Evolutionary conservation across 306 rosid species (phyloP), one percentile per base, ranked within the genome.

Genomic region (Carpinus viminea): DNA sequence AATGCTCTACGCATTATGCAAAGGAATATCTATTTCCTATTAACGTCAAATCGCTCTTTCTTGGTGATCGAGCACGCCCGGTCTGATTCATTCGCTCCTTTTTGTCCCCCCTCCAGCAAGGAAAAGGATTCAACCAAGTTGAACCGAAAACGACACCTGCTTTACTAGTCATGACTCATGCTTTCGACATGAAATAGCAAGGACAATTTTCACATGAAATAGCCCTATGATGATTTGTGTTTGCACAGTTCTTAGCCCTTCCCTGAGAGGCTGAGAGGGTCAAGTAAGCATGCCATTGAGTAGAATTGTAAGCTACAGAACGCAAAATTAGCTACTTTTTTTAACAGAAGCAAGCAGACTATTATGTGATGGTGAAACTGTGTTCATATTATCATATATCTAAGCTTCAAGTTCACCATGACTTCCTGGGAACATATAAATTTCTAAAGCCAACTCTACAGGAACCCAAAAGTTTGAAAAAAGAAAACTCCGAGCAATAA

Each of bases 391-490:
- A 41, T 41, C 45, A 55, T 60, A 48, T 79, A 17, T 80, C 68
- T 84, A 20, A 77, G 84, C 84, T 84, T 83, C 75, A 52, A 78
- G 68, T 79, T 84, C 87, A 78, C 73, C 76, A 61, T 81, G 83
- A 75, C 82, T 84, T 75, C 74, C 85, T 82, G 79, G 79, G 83
- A 90, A 82, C 88, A 81, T 78, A 92, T 83, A 86, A 81, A 75
- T 83, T 81, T 82, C 91, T 86, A 85, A 81, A 73, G 83, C 89
- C 86, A 86, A 83, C 89, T 83, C 95, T 90, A 91, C 89, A 87
- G 74, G 51, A 85, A 86, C 79, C 82, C 77, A 83, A 82, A 85
- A 66, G 66, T 66, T 54, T 57, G 60, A 74, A 80, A 93, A 81
- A 72, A 57, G 74, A 78, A 85, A 88, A 84, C 62, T 79, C 64